Percentiles rank a stretch among this genome's conserved stretches.
Evolutionary conservation across 2,329 filamentous ascomycete genomes (phyloP).

Genomic region (Xenosphaeropsis pyriputrescens): DNA sequence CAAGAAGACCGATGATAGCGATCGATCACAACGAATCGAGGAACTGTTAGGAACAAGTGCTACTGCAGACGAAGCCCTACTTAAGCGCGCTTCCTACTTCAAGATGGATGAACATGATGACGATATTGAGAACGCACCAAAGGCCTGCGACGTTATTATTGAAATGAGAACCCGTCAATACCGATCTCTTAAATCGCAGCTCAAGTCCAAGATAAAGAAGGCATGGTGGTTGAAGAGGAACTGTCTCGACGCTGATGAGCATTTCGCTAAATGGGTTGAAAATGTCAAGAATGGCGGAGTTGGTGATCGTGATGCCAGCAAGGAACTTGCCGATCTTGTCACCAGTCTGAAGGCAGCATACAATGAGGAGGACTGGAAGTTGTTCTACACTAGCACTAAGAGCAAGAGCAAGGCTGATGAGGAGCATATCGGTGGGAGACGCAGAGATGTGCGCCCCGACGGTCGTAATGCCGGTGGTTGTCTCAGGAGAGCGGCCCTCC

Average conservation of each 20-base stretch:
- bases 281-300: conserved; percentile 7
- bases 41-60: conserved; percentile 27
- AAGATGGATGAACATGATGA: conserved; percentile 15
- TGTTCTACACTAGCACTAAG: conserved; percentile 11
- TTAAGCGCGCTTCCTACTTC: conserved; percentile 27
- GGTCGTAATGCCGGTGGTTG: no score
- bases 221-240: conserved; percentile 17
- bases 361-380: conserved; percentile 14
- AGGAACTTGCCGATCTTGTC: no score
- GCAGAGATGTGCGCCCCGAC: no score
- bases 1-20: conserved; percentile 19
- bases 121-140: conserved; percentile 9
- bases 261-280: conserved; percentile 13
- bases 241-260: conserved; percentile 5
- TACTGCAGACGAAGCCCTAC: conserved; percentile 35
- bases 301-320: no score
- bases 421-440: no score
- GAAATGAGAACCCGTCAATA: conserved; percentile 13
- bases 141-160: conserved; percentile 20
- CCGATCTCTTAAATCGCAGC: conserved; percentile 10
- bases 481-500: conserved; percentile 3
- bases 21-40: conserved; percentile 24
- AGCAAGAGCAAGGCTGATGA: neutral
- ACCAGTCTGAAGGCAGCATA: conserved; percentile 4
- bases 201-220: conserved; percentile 11